These are phyloP conservation scores for Cyclotella kingstonii DNA, from an alignment of 108 stramenopile species.

Conservation along the genomic window DNA sequence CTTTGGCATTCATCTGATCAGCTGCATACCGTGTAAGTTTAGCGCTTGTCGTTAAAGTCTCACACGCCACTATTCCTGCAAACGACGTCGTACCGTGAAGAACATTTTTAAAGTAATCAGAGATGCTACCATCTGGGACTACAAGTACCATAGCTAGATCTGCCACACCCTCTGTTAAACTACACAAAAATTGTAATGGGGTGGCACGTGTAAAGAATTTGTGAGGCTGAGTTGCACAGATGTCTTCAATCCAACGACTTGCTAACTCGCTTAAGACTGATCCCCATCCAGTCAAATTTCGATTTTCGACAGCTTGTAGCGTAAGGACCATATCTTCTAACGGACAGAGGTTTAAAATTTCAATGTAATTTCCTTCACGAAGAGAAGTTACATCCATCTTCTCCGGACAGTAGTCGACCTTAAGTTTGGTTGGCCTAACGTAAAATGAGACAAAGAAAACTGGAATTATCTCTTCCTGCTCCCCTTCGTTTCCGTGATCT, in stretches of 20 bases:
- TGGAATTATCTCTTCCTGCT: slow-evolving; percentile 23
- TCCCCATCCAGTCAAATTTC: slow-evolving; percentile 68
- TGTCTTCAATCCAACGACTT: slow-evolving; percentile 70
- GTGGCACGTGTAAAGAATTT: slow-evolving; percentile 77
- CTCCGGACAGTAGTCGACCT: slow-evolving; percentile 79
- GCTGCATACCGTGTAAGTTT: slow-evolving; percentile 69
- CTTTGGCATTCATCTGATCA: slow-evolving; percentile 28
- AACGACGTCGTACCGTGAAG: slow-evolving; percentile 49
- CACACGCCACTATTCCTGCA: slow-evolving; percentile 65
- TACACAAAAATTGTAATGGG: slow-evolving; percentile 71
- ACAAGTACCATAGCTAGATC: slow-evolving; percentile 76
- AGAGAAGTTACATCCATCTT: slow-evolving; percentile 67
- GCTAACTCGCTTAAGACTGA: slow-evolving; percentile 52
- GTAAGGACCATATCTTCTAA: slow-evolving; percentile 78
- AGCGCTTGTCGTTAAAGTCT: slow-evolving; percentile 63
- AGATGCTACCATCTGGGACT: slow-evolving; percentile 53
- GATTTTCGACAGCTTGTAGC: slow-evolving; percentile 59
- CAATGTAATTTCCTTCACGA: slow-evolving; percentile 71
- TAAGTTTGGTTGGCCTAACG: slow-evolving; percentile 75
- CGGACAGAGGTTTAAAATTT: slow-evolving; percentile 82
- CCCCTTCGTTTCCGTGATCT: slow-evolving; percentile 6
- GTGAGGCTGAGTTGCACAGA: slow-evolving; percentile 78
- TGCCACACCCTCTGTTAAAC: slow-evolving; percentile 55
- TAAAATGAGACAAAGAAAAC: slow-evolving; percentile 59
- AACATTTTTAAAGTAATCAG: slow-evolving; percentile 59